Percentiles rank a stretch among this genome's conserved stretches.
These are phyloP conservation scores for Danielozyma ontarioensis DNA, from an alignment of 805 yeast species.

Conservation along the genomic window DNA sequence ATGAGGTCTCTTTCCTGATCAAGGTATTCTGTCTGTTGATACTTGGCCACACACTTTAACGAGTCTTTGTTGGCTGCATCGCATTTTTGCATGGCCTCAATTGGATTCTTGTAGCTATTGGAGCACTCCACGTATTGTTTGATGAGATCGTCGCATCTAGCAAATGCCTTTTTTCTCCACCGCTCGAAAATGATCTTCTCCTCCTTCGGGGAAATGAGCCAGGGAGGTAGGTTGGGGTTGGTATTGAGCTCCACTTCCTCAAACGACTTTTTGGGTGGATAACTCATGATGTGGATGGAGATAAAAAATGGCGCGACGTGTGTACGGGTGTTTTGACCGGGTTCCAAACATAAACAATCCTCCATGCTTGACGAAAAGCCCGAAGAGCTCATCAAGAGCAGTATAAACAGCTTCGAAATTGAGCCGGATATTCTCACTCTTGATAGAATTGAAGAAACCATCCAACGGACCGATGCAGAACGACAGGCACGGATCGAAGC, in stretches of 20 bases:
- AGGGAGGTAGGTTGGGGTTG: slow-evolving; percentile 54
- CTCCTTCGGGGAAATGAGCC: slow-evolving; percentile 75
- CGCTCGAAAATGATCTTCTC: slow-evolving; percentile 68
- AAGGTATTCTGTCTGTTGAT: slow-evolving; percentile 58
- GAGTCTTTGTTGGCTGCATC: slow-evolving; percentile 51
- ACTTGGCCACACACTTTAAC: slow-evolving; percentile 56
- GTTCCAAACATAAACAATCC: no score
- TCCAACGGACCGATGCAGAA: slow-evolving; percentile 20
- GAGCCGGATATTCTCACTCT: slow-evolving; percentile 46
- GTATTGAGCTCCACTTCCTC: slow-evolving; percentile 35
- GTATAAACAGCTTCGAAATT: slow-evolving; percentile 46
- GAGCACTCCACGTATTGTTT: slow-evolving; percentile 63
- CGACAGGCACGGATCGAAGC: slow-evolving; percentile 20
- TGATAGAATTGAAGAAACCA: slow-evolving; percentile 38
- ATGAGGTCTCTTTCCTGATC: slow-evolving; percentile 66
- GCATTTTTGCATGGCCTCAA: slow-evolving; percentile 66
- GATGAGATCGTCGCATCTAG: slow-evolving; percentile 53
- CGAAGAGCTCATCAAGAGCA: slow-evolving; percentile 32
- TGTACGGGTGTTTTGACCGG: not conserved
- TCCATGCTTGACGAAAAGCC: slow-evolving; percentile 30
- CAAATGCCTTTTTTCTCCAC: slow-evolving; percentile 64
- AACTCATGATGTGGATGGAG: slow-evolving; percentile 29
- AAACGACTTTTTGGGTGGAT: slow-evolving; percentile 25
- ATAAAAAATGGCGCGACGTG: no score
- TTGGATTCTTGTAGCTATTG: slow-evolving; percentile 46